phyloP scores from a whole-genome alignment of 192 early-diverging fungal species.

The Fimicolochytrium jonesii region DNA sequence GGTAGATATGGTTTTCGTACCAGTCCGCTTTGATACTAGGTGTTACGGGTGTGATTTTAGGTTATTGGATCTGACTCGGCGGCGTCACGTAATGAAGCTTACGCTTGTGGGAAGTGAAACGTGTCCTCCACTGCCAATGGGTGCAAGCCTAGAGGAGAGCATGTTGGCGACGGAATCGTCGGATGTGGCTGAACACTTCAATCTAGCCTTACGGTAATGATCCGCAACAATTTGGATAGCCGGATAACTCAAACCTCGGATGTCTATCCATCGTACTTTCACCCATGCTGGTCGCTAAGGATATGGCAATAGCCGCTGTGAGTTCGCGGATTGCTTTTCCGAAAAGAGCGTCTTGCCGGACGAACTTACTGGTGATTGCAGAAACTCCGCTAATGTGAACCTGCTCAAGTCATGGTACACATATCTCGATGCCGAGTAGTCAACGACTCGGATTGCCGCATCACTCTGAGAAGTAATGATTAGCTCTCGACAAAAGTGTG shows the following conservation, averaged over 20 bases:
- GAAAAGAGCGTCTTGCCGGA: not conserved
- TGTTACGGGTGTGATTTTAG: too few species aligned
- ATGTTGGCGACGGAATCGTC: not conserved
- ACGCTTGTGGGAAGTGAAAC: constrained; percentile 31
- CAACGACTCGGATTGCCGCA: not conserved
- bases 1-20: constrained; percentile 36
- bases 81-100: too few species aligned
- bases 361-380: not conserved
- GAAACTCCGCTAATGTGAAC: constrained; percentile 5
- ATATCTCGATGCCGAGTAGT: constrained; percentile 7
- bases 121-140: constrained; percentile 38
- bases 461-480: not conserved
- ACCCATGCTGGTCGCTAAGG: constrained; percentile 3
- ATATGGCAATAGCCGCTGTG: too few species aligned
- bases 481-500: too few species aligned
- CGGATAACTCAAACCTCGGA: constrained; percentile 18
- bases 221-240: not conserved
- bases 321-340: too few species aligned
- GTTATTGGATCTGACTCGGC: too few species aligned
- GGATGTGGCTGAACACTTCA: not conserved
- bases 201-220: not conserved
- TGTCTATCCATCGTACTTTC: constrained; percentile 11
- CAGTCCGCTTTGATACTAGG: constrained; percentile 35
- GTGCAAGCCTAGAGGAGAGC: constrained; percentile 13
- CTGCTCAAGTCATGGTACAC: not conserved